Evolutionary conservation across 2,329 filamentous ascomycete species (phyloP).

Genomic region (Exophiala xenobiotica): DNA sequence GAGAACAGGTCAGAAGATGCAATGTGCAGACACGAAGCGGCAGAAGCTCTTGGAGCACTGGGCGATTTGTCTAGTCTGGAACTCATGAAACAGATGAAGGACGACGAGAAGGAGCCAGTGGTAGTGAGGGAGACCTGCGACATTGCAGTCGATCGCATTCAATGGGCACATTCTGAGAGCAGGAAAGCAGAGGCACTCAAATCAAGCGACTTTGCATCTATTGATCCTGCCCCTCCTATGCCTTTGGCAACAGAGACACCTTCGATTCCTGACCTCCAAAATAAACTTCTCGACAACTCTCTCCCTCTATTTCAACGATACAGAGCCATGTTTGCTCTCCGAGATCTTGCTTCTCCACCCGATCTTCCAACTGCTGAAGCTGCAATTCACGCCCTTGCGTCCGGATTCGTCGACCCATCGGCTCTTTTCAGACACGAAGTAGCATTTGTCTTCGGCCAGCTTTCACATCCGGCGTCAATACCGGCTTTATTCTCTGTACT

Average conservation of each 20-base stretch:
- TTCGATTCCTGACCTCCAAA: constrained; percentile 72
- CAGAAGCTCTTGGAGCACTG: constrained; percentile 87
- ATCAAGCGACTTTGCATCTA: constrained; percentile 88
- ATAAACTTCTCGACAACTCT: constrained; percentile 73
- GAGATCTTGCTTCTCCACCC: constrained; percentile 90
- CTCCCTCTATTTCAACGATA: constrained; percentile 88
- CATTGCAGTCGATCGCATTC: constrained; percentile 88
- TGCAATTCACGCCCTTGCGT: constrained; percentile 82
- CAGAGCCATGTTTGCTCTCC: constrained; percentile 95
- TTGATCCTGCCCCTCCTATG: constrained; percentile 90
- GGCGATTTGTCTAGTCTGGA: constrained; percentile 72
- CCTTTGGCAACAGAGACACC: constrained; percentile 62
- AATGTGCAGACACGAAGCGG: constrained; percentile 96
- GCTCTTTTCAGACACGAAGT: constrained; percentile 97
- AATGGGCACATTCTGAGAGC: constrained; percentile 81
- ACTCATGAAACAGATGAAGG: constrained; percentile 69
- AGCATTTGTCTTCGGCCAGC: constrained; percentile 95
- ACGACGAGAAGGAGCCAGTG: constrained; percentile 71
- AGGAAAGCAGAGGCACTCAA: constrained; percentile 73
- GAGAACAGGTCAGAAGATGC: constrained; percentile 78
- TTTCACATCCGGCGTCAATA: constrained; percentile 95
- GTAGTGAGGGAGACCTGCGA: constrained; percentile 95
- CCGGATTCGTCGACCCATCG: constrained; percentile 79
- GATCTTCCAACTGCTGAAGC: constrained; percentile 84
- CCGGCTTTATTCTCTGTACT: constrained; percentile 78